phyloP scores from a whole-genome alignment of 129 eudicot species.

The Arctium lappa region DNA sequence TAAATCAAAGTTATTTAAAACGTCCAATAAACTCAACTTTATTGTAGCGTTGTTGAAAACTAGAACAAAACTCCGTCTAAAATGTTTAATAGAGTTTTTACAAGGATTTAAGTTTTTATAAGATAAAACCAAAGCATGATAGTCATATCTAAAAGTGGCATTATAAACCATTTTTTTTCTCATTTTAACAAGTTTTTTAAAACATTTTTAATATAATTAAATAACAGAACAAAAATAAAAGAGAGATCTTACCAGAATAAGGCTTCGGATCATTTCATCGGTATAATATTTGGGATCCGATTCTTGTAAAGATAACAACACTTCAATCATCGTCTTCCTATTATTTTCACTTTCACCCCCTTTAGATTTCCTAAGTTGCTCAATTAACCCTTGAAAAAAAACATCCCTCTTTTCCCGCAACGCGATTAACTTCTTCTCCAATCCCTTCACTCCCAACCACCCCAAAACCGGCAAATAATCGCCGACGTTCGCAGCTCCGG shows the following conservation, averaged over 20 bases:
- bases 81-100: too few relatives aligned
- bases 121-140: too few relatives aligned
- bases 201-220: too few relatives aligned
- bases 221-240: neutral
- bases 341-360: neutral
- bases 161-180: too few relatives aligned
- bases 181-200: too few relatives aligned
- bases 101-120: too few relatives aligned
- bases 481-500: constrained; percentile 13
- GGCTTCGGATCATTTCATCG: constrained; percentile 29
- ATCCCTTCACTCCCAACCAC: constrained; percentile 15
- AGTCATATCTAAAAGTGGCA: too few relatives aligned
- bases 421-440: constrained; percentile 9
- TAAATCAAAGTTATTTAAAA: too few relatives aligned
- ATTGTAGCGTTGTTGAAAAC: neutral
- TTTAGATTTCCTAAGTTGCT: constrained; percentile 17
- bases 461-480: constrained; percentile 30
- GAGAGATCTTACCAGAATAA: constrained; percentile 22
- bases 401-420: constrained; percentile 14
- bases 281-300: constrained; percentile 32
- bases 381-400: constrained; percentile 25
- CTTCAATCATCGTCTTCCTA: constrained; percentile 28
- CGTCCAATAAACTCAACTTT: too few relatives aligned
- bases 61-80: too few relatives aligned
- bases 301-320: constrained; percentile 30